Base-by-base conservation (phyloP, 2,329 filamentous ascomycete genomes). In the Proliferodiscus dingleyae region DNA sequence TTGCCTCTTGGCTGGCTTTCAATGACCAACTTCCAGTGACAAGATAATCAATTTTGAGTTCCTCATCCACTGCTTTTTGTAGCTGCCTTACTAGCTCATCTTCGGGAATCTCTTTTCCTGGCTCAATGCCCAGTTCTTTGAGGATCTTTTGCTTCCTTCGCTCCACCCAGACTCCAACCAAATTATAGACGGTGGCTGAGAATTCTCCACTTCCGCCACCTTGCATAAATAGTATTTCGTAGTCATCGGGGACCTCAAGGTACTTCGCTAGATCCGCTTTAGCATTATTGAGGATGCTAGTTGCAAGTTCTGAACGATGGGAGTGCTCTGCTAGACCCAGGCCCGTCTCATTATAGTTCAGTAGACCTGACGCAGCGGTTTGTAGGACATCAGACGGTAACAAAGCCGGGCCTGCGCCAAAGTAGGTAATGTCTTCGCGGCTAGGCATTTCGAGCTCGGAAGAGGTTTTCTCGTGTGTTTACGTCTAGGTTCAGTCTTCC, bases 241-340 rank as follows among this genome's bases (percentile, higher is more conserved):
- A 95, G 64, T 87, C 82, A 55, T 85, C 79, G 3, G 89, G 89
- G 45, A 97, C 84, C 58, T 91, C 85, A 46, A 95, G 82, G 56
- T 87, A 85, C 18, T 71, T 71, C 28, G 77, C 75, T 9, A 97
- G 76, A 52, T 86, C 81, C 26, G 80, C 77, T 66, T 94, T 93
- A 52, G 88, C 78, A 53, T 87, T 76, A 52, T 85, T 82, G 56
- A 97, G 78, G 60, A 97, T 89, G 52, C 82, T 78, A 53, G 80
- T 78, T 21, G 91, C 91, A 36, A 87, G 77, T 50, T 79, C 74
- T 11, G 87, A 94, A 54, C 91, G 87, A 66, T 97, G 91, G 8
- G 86, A 91, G 65, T 94, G 88, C 68, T 97, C 91, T 52, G 87
- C 88, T 34, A 96, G 77, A 42, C 89, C 89, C 44, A 96, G 75